Evolutionary conservation across 2,329 filamentous ascomycete genomes (phyloP).

Genomic region (Ophiostoma novo-ulmi): DNA sequence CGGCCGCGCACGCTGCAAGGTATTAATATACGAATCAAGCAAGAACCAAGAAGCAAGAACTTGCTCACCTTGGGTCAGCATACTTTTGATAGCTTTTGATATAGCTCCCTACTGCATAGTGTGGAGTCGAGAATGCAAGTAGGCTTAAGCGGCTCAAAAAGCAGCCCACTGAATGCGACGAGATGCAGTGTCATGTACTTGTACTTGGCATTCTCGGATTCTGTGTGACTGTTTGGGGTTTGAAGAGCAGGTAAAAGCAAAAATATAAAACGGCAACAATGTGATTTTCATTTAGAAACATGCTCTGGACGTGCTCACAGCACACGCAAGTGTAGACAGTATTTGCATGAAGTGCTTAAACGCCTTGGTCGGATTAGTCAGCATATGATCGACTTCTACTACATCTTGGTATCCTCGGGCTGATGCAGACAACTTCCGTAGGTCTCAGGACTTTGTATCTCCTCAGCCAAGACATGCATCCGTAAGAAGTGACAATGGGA

Average conservation of each 20-base stretch:
- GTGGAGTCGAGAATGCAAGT: not conserved
- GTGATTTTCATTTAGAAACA: not conserved
- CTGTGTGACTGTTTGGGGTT: not conserved
- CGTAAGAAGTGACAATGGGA: not conserved
- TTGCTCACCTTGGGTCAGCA: conserved; percentile 1
- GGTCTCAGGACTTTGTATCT: not conserved
- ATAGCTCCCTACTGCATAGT: not conserved
- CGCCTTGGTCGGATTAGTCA: not conserved
- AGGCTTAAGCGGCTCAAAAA: not conserved
- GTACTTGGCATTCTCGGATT: not conserved
- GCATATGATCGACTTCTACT: not conserved
- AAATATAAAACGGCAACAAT: not conserved
- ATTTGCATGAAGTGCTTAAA: not conserved
- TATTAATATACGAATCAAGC: not conserved
- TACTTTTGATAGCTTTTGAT: not conserved
- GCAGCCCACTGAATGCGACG: not conserved
- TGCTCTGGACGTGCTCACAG: not conserved
- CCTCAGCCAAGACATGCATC: not conserved
- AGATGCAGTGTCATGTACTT: not conserved
- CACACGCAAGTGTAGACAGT: not conserved
- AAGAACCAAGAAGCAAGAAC: not conserved
- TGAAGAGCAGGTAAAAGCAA: not conserved
- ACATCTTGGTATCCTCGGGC: not conserved
- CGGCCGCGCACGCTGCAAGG: not conserved
- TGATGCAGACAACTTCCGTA: not conserved